Evolutionary conservation across 2,329 filamentous ascomycete genomes (phyloP).

Genomic region (Pseudogymnoascus sp.): DNA sequence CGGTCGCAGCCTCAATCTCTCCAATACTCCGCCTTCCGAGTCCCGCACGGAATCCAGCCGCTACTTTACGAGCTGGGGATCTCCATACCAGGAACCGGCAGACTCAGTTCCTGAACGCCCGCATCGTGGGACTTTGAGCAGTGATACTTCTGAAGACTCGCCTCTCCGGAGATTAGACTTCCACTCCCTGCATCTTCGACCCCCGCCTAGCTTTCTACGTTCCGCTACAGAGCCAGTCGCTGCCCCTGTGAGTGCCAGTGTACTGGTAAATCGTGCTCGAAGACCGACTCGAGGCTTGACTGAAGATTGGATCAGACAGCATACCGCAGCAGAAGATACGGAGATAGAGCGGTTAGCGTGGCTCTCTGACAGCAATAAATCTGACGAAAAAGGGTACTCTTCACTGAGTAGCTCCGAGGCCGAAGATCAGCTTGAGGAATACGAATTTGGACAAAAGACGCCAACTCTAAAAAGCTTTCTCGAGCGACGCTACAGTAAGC

Average conservation of each 20-base stretch:
- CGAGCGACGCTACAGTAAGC: slow-evolving; percentile 18
- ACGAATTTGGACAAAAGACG: slow-evolving; percentile 32
- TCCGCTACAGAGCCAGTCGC: slow-evolving; percentile 33
- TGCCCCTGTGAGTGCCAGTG: slow-evolving; percentile 41
- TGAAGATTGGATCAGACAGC: slow-evolving; percentile 80
- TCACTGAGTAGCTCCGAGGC: slow-evolving; percentile 61
- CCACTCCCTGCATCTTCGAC: slow-evolving; percentile 34
- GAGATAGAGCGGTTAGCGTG: slow-evolving; percentile 69
- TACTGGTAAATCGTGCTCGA: slow-evolving; percentile 56
- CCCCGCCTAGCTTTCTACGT: slow-evolving; percentile 39
- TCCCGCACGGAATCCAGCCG: slow-evolving; percentile 29
- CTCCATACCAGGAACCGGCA: slow-evolving; percentile 67
- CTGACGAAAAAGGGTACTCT: slow-evolving; percentile 64
- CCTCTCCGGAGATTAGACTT: slow-evolving; percentile 56
- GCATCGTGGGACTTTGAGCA: slow-evolving; percentile 47
- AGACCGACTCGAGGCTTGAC: slow-evolving; percentile 58
- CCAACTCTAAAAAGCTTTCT: slow-evolving; percentile 27
- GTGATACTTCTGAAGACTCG: slow-evolving; percentile 52
- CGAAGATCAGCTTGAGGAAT: slow-evolving; percentile 41
- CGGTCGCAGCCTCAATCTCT: slow-evolving; percentile 45
- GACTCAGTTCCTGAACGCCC: slow-evolving; percentile 38
- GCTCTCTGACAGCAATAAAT: slow-evolving; percentile 57
- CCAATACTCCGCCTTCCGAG: slow-evolving; percentile 42
- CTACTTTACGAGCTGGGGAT: slow-evolving; percentile 78
- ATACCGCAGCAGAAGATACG: slow-evolving; percentile 60